Base-by-base conservation (phyloP, 169 alveolate species). In the Eimeria sp. region DNA sequence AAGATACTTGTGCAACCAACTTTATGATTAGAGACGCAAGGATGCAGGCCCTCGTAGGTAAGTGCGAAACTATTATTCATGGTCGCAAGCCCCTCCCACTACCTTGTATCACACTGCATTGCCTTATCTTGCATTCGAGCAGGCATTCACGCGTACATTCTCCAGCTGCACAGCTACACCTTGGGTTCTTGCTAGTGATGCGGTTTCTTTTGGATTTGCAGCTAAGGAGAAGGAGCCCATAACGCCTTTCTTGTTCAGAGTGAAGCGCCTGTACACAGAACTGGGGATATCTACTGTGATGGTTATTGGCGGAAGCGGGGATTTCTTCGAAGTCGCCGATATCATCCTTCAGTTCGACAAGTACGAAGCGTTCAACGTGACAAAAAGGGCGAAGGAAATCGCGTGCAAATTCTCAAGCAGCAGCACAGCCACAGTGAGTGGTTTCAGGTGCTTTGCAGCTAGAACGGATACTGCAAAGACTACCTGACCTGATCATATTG, bases 1-100 rank as follows among this genome's bases (percentile, higher is more conserved):
- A 98, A 95, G 99, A 98, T 86, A 98, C 98, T 22, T 97, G 98
- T 49, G 98, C 98, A 34, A 97, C 98, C 43, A 97, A 97, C 95
- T 97, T 97, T 54, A 97, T 97, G 98, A 95, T 97, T 11, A 94
- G 97, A 13, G 97, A 96, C 73, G 47, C 67, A 70, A 88, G 93
- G 40, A 95, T 90, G 97, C 95, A 94, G 57, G 92, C 88, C 75
- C 96, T 97, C 70, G 98, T 97, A 5, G 95, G 96, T 30, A 88
- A 61, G 80, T 4, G 10, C 27, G 47, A 14, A 9, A 18, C 9
- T 54, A 54, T 54, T 11, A 54, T 11, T 54, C 61, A 11, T 54
- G 61, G 0, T 0, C 61, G 16, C 16, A 54, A 34, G 40, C 40
- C 40, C 40, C 40, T 34, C 40, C 40, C 40, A 34, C 2, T 34